Base-by-base conservation (phyloP, 2,329 filamentous ascomycete species). In the Colletotrichum somersetense region DNA sequence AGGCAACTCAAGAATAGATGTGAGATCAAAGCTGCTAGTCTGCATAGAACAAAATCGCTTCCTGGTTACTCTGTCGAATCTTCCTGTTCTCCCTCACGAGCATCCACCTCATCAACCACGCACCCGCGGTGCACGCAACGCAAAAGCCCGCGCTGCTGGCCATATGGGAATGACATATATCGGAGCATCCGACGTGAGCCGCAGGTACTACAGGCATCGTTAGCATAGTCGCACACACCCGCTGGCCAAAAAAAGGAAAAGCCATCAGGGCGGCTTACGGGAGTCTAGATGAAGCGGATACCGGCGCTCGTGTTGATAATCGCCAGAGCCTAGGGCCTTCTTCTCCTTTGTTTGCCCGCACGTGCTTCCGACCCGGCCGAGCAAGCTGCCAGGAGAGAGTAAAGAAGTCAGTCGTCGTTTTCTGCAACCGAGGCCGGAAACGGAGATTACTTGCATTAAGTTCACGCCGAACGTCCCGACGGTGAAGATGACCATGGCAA, bases 291-390 rank as follows among this genome's bases (percentile, higher is more conserved):
- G 16, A 73, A 71, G 40, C 73, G 68, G 10, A 76, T 44, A 1
- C 73, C 74, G 16, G 74, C 75, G 53, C 71, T 72, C 10, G 72
- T 67, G 66, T 77, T 77, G 1, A 73, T 73, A 14, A 83, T 80
- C 6, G 80, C 80, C 2, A 83, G 70, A 2, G 80, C 77, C 11
- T 76, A 77, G n/a, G 1, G 82, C 81, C 70, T 81, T 83, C 75
- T 83, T 82, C 72, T 84, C 82, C 35, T 80, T 81, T 0, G 80
- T 83, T 67, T 83, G 81, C 3, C 80, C 81, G 42, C 80, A 81
- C 1, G 79, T 81, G 12, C 75, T 76, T 0, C 75, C 75, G 6
- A 80, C 79, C 81, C 81, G 83, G 10, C 59, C 33, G 20, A 62
- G 59, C 12, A 62, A 30, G 46, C 59, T 62, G 5, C 18, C n/a